These are phyloP conservation scores for Pestalotiopsis sp. DNA, from an alignment of 2,329 filamentous ascomycete species.

Conservation along the genomic window DNA sequence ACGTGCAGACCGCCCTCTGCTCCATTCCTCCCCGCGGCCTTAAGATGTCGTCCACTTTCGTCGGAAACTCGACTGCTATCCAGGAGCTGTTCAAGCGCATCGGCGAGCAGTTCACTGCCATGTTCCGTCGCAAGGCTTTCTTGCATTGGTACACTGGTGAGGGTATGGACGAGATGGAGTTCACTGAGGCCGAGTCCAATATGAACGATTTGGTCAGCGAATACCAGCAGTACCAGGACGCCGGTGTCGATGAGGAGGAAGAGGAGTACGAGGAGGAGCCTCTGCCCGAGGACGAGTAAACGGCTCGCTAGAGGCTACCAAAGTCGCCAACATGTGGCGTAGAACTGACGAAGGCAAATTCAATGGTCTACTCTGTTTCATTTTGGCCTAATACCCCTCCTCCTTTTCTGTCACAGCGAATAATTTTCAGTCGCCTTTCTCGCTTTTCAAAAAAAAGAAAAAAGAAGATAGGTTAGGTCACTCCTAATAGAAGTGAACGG, in stretches of 20 bases:
- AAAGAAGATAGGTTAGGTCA: conserved; percentile 19
- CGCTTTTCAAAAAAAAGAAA: conserved; percentile 17
- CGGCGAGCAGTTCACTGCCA: conserved; percentile 98
- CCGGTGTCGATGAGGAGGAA: conserved; percentile 94
- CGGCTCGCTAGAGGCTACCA: not conserved
- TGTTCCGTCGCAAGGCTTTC: conserved; percentile 99
- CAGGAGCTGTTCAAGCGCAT: conserved; percentile 99
- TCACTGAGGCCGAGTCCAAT: conserved; percentile 99
- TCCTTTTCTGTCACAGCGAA: conserved; percentile 9
- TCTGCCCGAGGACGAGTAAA: conserved; percentile 69
- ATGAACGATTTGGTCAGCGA: conserved; percentile 99
- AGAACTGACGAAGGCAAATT: not conserved
- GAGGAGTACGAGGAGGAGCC: conserved; percentile 92
- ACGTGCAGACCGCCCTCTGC: conserved; percentile 99
- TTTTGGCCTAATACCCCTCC: conserved; percentile 8
- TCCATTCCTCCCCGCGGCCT: conserved; percentile 96
- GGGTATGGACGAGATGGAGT: conserved; percentile 99
- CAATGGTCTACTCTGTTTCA: not conserved
- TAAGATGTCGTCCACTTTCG: conserved; percentile 99
- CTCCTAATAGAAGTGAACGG: conserved; percentile 25
- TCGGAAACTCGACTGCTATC: conserved; percentile 99
- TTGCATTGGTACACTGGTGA: conserved; percentile 99
- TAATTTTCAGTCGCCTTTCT: conserved; percentile 19
- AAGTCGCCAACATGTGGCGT: not conserved
- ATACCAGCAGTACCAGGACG: conserved; percentile 99